Percentiles rank a stretch among this genome's conserved stretches.
Conservation (phyloP, 2,329 filamentous ascomycete species). For the Tolypocladium amazonense region DNA sequence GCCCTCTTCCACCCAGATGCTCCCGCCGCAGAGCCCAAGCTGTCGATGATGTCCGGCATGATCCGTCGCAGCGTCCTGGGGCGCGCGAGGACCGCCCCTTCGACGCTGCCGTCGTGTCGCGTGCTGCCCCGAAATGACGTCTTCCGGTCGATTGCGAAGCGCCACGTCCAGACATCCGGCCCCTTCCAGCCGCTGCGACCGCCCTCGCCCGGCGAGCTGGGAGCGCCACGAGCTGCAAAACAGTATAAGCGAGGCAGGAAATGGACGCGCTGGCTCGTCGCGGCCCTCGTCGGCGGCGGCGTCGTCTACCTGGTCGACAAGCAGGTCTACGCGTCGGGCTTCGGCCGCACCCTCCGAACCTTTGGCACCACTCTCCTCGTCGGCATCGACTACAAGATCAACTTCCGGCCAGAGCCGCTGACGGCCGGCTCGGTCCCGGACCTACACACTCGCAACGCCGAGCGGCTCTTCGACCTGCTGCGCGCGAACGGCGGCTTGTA, state of each 20-base stretch:
- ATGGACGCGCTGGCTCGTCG: constrained; percentile 66
- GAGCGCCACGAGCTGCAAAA: constrained; percentile 58
- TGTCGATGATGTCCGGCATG: constrained; percentile 14
- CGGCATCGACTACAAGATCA: constrained; percentile 90
- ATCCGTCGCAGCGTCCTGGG: constrained; percentile 16
- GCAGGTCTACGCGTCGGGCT: constrained; percentile 66
- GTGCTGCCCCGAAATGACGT: constrained; percentile 4
- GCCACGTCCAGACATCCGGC: constrained; percentile 20
- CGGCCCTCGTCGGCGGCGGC: constrained; percentile 49
- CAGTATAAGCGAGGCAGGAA: constrained; percentile 59
- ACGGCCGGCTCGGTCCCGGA: constrained; percentile 64
- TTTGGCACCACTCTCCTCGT: constrained; percentile 72
- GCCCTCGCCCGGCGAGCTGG: constrained; percentile 69
- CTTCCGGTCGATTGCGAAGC: constrained; percentile 3
- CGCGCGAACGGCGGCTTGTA: constrained; percentile 86
- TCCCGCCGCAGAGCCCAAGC: background rate
- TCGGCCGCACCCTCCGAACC: constrained; percentile 70
- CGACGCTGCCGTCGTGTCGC: constrained; percentile 6
- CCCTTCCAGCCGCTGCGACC: constrained; percentile 60
- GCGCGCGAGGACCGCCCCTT: constrained; percentile 7
- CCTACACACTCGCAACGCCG: constrained; percentile 74
- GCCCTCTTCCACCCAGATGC: constrained; percentile 3
- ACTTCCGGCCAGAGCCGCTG: constrained; percentile 74
- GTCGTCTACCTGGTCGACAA: constrained; percentile 58
- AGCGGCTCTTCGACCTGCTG: constrained; percentile 71